These are phyloP conservation scores for Poterioochromonas sp. DNA, from an alignment of 352 stramenopile species.

Conservation along the genomic window DNA sequence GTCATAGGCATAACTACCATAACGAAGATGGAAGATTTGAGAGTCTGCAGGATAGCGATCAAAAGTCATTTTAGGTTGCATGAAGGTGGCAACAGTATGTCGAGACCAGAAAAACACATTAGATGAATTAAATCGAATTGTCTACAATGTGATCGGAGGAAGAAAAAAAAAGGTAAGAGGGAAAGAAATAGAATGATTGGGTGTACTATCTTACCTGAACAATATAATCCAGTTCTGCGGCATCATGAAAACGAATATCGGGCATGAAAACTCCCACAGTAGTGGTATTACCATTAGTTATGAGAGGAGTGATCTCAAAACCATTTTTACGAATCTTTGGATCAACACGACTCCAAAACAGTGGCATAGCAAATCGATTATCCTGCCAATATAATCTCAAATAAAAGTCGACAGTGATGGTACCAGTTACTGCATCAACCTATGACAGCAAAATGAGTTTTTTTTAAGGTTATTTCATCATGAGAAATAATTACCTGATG, in stretches of 20 bases:
- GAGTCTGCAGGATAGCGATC: not conserved
- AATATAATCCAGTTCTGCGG: not conserved
- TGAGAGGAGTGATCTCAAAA: not conserved
- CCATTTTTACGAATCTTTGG: not conserved
- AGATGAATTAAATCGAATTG: not conserved
- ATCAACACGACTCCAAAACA: not conserved
- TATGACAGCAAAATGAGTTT: not conserved
- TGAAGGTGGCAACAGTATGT: not conserved
- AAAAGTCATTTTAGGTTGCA: not conserved
- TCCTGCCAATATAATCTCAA: not conserved
- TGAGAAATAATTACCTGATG: not conserved
- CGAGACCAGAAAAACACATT: not conserved
- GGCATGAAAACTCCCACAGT: not conserved
- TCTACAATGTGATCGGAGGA: not conserved
- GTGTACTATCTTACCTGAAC: too few relatives aligned
- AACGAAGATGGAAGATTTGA: not conserved
- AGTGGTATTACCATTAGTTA: not conserved
- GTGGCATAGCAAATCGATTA: not conserved
- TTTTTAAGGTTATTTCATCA: not conserved
- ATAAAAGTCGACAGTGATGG: not conserved
- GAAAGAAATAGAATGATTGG: too few relatives aligned
- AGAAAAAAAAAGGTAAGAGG: too few relatives aligned
- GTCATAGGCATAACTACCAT: not conserved
- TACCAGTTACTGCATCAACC: not conserved
- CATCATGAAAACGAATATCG: not conserved